A percentile compares a stretch with the other conserved stretches of the same genome.
Evolutionary conservation across 495 filamentous ascomycete genomes (phyloP).

Genomic region (Geoglossum glabrum): DNA sequence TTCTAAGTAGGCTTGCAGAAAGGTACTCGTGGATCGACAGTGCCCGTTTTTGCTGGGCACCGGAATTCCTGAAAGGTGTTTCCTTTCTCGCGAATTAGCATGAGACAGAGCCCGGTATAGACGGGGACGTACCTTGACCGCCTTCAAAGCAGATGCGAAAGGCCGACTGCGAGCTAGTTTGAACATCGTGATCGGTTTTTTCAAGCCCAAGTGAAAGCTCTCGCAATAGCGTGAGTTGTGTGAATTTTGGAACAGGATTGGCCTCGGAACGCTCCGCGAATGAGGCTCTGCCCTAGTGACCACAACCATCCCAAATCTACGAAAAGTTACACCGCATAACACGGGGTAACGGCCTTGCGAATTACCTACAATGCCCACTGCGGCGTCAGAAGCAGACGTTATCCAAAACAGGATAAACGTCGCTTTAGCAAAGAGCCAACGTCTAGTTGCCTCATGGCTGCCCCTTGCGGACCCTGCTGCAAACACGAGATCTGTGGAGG

Average conservation of each 20-base stretch:
- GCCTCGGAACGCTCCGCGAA: slow-evolving; percentile 4
- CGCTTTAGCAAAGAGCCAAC: slow-evolving; percentile 23
- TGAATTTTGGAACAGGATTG: background rate
- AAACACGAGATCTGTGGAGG: slow-evolving; percentile 13
- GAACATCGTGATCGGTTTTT: slow-evolving; percentile 35
- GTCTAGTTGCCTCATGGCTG: slow-evolving; percentile 27
- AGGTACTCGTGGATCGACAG: slow-evolving; percentile 96
- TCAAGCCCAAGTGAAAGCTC: background rate
- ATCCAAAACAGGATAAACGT: slow-evolving; percentile 25
- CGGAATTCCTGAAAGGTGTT: slow-evolving; percentile 26
- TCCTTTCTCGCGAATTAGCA: background rate
- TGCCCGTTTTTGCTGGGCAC: slow-evolving; percentile 56
- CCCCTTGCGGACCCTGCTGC: slow-evolving; percentile 26
- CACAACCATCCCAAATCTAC: too few species aligned
- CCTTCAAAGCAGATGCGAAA: slow-evolving; percentile 43
- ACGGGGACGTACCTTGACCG: slow-evolving; percentile 32
- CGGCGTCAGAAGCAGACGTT: slow-evolving; percentile 20
- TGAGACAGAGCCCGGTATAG: background rate
- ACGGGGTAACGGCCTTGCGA: background rate
- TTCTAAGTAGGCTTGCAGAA: slow-evolving; percentile 70
- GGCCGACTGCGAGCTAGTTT: slow-evolving; percentile 50
- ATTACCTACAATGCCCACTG: slow-evolving; percentile 13
- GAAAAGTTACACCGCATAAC: background rate
- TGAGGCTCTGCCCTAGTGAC: slow-evolving; percentile 5
- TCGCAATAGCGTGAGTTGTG: background rate